Percentiles rank a stretch among this genome's conserved stretches.
Conservation (phyloP, 352 stramenopile genomes). For the Phytopythium cucurbitacearum region DNA sequence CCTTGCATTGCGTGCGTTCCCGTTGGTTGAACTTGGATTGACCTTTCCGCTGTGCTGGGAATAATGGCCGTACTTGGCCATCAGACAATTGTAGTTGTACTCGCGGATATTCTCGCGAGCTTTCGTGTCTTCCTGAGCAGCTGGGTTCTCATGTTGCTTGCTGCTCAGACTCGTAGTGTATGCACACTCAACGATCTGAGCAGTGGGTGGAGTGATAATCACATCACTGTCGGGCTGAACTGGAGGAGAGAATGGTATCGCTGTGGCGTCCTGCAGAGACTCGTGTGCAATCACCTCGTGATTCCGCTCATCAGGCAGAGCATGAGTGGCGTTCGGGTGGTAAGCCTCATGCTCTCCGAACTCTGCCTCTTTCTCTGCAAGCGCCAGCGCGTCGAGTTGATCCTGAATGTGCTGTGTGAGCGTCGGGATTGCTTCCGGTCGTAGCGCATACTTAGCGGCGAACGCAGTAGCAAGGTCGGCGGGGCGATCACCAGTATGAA, state of each 20-base stretch:
- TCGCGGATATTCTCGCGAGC: conserved; percentile 54
- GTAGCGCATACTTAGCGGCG: conserved; percentile 41
- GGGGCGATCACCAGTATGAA: conserved; percentile 49
- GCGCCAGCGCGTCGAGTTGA: conserved; percentile 36
- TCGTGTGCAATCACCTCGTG: neutral
- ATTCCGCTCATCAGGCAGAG: neutral
- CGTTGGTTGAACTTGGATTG: conserved; percentile 12
- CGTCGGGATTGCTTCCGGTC: conserved; percentile 43
- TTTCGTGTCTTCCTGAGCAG: conserved; percentile 6
- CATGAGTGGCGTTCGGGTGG: neutral
- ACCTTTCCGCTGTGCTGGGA: conserved; percentile 63
- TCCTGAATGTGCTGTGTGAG: conserved; percentile 55
- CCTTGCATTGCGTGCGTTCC: neutral
- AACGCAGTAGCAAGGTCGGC: conserved; percentile 44
- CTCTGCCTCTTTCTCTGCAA: conserved; percentile 15
- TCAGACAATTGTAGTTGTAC: conserved; percentile 64
- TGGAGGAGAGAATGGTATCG: neutral
- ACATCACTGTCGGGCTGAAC: neutral
- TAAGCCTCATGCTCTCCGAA: neutral
- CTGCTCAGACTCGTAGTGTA: too few species aligned
- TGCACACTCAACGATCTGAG: too few species aligned
- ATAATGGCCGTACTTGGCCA: conserved; percentile 76
- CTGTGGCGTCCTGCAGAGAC: neutral
- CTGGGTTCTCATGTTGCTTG: conserved; percentile 2
- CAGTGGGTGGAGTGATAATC: neutral